Percentiles rank a stretch among this genome's conserved stretches.
These are phyloP conservation scores for Saccharomycopsis sp. DNA, from an alignment of 805 yeast genomes.

Conservation along the genomic window DNA sequence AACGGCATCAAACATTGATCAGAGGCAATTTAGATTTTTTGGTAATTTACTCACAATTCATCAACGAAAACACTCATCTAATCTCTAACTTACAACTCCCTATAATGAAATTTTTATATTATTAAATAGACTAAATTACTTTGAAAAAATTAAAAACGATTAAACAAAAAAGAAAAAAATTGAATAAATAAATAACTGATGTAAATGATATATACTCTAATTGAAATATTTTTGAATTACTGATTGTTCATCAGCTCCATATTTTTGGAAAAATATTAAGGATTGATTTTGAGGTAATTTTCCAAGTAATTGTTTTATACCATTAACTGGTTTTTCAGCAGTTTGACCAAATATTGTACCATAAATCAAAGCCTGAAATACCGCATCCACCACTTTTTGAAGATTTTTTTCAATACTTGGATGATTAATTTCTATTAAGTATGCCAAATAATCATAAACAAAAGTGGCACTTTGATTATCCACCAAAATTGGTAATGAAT, in stretches of 20 bases:
- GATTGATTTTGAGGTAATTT: constrained; percentile 63
- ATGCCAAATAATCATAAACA: constrained; percentile 65
- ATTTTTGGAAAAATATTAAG: constrained; percentile 47
- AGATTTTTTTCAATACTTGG: constrained; percentile 44
- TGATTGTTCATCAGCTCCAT: constrained; percentile 50
- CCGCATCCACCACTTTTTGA: constrained; percentile 53
- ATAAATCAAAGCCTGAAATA: constrained; percentile 65
- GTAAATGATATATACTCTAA: too few species aligned
- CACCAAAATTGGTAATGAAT: constrained; percentile 67
- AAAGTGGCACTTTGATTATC: constrained; percentile 87
- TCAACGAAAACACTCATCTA: too few species aligned
- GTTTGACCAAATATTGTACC: constrained; percentile 58
- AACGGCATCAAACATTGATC: too few species aligned
- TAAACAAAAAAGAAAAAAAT: too few species aligned
- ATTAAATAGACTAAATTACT: too few species aligned
- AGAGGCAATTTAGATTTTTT: too few species aligned
- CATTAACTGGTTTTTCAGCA: constrained; percentile 52
- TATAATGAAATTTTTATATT: too few species aligned
- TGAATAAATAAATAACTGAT: too few species aligned
- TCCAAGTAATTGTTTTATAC: constrained; percentile 55
- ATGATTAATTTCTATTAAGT: constrained; percentile 59
- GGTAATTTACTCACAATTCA: too few species aligned
- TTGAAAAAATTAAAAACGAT: too few species aligned
- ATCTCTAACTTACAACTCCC: too few species aligned
- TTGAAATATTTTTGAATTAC: constrained; percentile 51